phyloP scores from a whole-genome alignment of 2,329 filamentous ascomycete species.

The Fusarium palustre region DNA sequence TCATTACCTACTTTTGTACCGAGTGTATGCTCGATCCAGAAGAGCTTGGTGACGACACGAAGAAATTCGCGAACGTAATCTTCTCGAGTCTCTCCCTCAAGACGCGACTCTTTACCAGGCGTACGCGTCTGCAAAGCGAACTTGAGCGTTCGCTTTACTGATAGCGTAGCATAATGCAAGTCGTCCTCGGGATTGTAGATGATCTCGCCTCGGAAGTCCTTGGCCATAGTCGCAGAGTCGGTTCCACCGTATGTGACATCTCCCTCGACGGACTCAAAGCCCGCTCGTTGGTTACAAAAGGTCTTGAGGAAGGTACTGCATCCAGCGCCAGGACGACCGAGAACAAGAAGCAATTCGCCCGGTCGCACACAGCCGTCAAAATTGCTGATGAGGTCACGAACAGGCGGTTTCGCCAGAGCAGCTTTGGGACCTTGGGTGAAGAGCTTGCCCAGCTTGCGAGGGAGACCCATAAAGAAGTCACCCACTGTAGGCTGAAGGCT shows the following conservation, averaged over 20 bases:
- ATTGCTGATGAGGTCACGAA: slow-evolving; percentile 73
- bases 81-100: slow-evolving; percentile 69
- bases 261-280: slow-evolving; percentile 73
- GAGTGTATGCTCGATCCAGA: slow-evolving; percentile 77
- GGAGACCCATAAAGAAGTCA: slow-evolving; percentile 70
- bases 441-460: slow-evolving; percentile 57
- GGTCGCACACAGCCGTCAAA: slow-evolving; percentile 76
- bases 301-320: slow-evolving; percentile 79
- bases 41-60: slow-evolving; percentile 74
- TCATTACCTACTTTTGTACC: slow-evolving; percentile 78
- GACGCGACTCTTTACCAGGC: slow-evolving; percentile 60
- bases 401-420: slow-evolving; percentile 64
- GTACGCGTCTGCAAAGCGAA: slow-evolving; percentile 76
- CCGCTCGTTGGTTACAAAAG: slow-evolving; percentile 75
- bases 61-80: slow-evolving; percentile 66
- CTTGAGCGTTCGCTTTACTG: slow-evolving; percentile 72
- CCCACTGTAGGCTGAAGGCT: slow-evolving; percentile 66
- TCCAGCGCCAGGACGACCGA: slow-evolving; percentile 74
- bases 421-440: slow-evolving; percentile 65
- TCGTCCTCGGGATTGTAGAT: slow-evolving; percentile 77
- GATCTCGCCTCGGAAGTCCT: slow-evolving; percentile 69
- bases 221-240: slow-evolving; percentile 59
- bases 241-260: slow-evolving; percentile 71
- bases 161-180: slow-evolving; percentile 76
- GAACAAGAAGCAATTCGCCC: slow-evolving; percentile 75